Evolutionary conservation across 148 eudicot genomes (phyloP), one percentile per base, ranked within the genome.

Genomic region (Vaccinium vitisidaea): DNA sequence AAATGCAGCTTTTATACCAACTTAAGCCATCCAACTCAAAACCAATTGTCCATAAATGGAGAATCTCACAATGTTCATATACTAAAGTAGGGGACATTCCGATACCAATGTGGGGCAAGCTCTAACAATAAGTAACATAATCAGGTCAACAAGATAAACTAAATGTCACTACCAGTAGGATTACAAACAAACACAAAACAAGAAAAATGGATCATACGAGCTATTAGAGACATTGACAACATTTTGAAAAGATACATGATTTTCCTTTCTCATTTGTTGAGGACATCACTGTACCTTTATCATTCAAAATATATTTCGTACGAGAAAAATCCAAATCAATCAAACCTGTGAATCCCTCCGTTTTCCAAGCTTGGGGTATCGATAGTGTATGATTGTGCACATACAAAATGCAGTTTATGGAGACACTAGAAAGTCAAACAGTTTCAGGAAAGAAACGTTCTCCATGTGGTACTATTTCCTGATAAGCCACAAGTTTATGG

Each of bases 381-480:
- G 9, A 49, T 23, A 52, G 56, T 76, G 56, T 76, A 21, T 32
- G 1, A 30, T 30, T 69, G 19, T 30, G 30, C 14, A 39, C 49
- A 12, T 49, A 76, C 53, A 6, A 4, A 75, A 76, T 21, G 16
- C 0, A 18, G 56, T n/a, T 25, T 50, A 46, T 18, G 52, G 8
- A 43, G n/a, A 19, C 25, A 21, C 55, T n/a, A 46, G 16, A 23
- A 67, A 12, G 46, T 30, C 18, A 13, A 70, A 70, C 5, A 36
- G 75, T 0, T 70, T 70, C 43, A 30, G 12, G 79, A 76, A 43
- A 76, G 56, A 76, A 18, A 76, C n/a, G 15, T 76, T 32, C 32
- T 50, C 80, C 80, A 54, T 15, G n/a, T 27, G 46, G n/a, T 53
- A 53, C 58, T 52, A 53, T 78, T 78, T 54, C 53, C 81, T 78